Base-by-base conservation (phyloP, 169 alveolate species). In the Eimeria falciformis region DNA sequence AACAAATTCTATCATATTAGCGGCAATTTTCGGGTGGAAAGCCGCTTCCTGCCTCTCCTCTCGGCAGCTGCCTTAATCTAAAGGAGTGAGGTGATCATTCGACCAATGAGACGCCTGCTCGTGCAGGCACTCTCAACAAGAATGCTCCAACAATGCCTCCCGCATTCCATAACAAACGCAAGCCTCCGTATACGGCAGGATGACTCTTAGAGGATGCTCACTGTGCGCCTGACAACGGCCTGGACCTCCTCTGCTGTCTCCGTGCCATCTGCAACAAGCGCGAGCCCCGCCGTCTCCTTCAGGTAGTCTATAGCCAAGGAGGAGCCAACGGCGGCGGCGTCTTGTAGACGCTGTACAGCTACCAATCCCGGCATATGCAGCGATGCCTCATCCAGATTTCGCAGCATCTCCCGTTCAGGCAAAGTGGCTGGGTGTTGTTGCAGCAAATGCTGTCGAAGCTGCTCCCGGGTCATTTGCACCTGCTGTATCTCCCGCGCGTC, bases 321-420 rank as follows among this genome's bases (percentile, higher is more conserved):
- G 43, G 77, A 46, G 12, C 90, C n/a, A 53, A 58, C 78, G 14
- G 90, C 90, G 7, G 90, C 90, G 5, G 90, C 90, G 40, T 82
- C 90, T 5, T 45, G 3, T 33, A 82, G 78, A 14, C 90, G 53
- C 90, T 27, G 23, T 9, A 82, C 79, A 12, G 81, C 81, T 23
- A 37, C 81, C 7, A 69, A 17, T 11, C 50, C 81, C 29, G 81
- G 81, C 17, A n/a, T 23, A 12, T 37, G 29, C 53, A 69, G n/a
- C 11, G 77, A 68, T 21, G 45, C 79, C 3, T 12, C 55, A 14
- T 29, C 56, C 43, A 25, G 86, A 7, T 77, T 37, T 43, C 45
- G 86, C 23, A 17, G 56, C 23, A 17, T 7, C 86, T 77, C 46
- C 56, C 45, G 68, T 23, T 77, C 33, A 58, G 37, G 86, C 29